phyloP scores from a whole-genome alignment of 164 flowering plant species.

The Vitis vinifera region ASM3070453v1 NC_081805.1:27404501-27405000 shows the following conservation, averaged over 20 bases:
- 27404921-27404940: slow-evolving; percentile 14
- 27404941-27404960: too few relatives aligned
- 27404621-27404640: not conserved
- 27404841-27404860: slow-evolving; percentile 22
- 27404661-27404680: slow-evolving; percentile 59
- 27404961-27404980: not conserved
- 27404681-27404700: slow-evolving; percentile 91
- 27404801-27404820: too few relatives aligned
- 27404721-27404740: slow-evolving; percentile 81
- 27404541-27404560: too few relatives aligned
- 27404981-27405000: too few relatives aligned
- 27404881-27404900: slow-evolving; percentile 76
- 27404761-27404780: slow-evolving; percentile 25
- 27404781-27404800: not conserved
- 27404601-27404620: too few relatives aligned
- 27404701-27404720: slow-evolving; percentile 87
- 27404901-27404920: slow-evolving; percentile 95
- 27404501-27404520: too few relatives aligned
- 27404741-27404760: slow-evolving; percentile 90
- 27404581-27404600: too few relatives aligned
- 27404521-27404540: too few relatives aligned
- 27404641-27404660: slow-evolving; percentile 16
- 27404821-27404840: not conserved
- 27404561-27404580: too few relatives aligned
- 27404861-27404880: slow-evolving; percentile 89